Base-by-base conservation (phyloP, 2,329 filamentous ascomycete genomes). In the Diaporthe vaccinii region DNA sequence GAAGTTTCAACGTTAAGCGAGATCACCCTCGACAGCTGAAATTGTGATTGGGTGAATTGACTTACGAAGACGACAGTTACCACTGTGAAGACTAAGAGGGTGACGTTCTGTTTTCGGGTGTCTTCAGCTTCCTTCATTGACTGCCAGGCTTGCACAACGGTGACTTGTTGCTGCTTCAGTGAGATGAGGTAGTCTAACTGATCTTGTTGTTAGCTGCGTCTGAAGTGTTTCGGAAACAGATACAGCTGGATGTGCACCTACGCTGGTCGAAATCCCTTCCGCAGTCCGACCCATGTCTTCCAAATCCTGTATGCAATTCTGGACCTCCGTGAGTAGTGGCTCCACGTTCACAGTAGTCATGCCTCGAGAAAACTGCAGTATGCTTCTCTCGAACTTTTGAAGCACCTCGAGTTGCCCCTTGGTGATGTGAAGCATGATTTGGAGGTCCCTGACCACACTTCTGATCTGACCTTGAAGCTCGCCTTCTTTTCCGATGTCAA, bases 381-480 rank as follows among this genome's bases (percentile, higher is more conserved):
- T 79, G 44, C 81, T 78, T 36, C 75, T 75, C 1, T 79, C 78
- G 72, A 82, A 84, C 3, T 76, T 76, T 28, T 80, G 79, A 4
- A 84, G 72, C 0, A 84, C 80, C 4, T 83, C 80, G 2, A 75
- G 61, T 53, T 87, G 86, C n/a, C 82, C 81, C 8, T 80, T 81
- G 6, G 81, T 79, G 20, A 88, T 80, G 20, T 83, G 81, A 0
- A 84, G 79, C 80, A 89, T 87, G 70, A 88, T 88, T 12, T 85
- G 84, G 0, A 89, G 81, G 75, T 89, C 87, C 20, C 88, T 86
- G 1, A 85, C 78, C 31, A 88, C 86, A 57, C 88, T 86, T 67
- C 86, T 85, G 14, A 86, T 84, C 69, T 88, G 87, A 0, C 81
- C 79, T 44, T 87, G 83, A 0, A 88, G 79, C 28, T 83, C 80